These are phyloP conservation scores for Boletus hoseneyae DNA, from an alignment of 1,284 basidiomycete species.

Conservation along the genomic window DNA sequence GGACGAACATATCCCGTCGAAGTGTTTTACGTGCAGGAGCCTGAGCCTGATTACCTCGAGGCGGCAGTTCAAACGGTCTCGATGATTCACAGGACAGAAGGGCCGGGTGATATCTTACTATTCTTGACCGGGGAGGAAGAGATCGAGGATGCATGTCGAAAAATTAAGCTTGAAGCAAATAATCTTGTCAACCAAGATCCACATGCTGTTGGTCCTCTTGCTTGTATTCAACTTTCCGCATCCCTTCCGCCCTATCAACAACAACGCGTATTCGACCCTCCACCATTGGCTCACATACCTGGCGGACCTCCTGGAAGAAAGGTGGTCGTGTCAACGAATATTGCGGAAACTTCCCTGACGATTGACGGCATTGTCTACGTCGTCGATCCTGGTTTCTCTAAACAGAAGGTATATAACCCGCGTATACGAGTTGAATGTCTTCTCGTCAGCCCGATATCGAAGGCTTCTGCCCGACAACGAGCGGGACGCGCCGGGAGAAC, in stretches of 20 bases:
- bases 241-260: conserved; percentile 91
- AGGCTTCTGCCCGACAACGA: conserved; percentile 94
- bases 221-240: conserved; percentile 92
- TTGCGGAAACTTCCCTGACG: conserved; percentile 96
- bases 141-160: conserved; percentile 95
- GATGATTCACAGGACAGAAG: conserved; percentile 97
- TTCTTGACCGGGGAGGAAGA: conserved; percentile 99
- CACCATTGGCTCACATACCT: conserved; percentile 61
- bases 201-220: conserved; percentile 80
- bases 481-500: conserved; percentile 97
- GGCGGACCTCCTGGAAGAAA: conserved; percentile 88
- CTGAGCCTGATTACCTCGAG: conserved; percentile 96
- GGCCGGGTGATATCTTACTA: conserved; percentile 88
- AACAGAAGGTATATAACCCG: conserved; percentile 97
- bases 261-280: conserved; percentile 90
- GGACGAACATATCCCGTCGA: conserved; percentile 97
- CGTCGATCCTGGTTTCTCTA: conserved; percentile 96
- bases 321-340: conserved; percentile 95
- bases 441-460: conserved; percentile 93
- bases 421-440: conserved; percentile 95
- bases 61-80: conserved; percentile 95
- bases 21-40: conserved; percentile 94
- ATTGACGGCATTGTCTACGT: conserved; percentile 99
- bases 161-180: conserved; percentile 89
- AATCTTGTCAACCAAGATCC: conserved; percentile 68